Conservation (phyloP, 1,284 basidiomycete genomes). For the Trametes versicolor region DNA sequence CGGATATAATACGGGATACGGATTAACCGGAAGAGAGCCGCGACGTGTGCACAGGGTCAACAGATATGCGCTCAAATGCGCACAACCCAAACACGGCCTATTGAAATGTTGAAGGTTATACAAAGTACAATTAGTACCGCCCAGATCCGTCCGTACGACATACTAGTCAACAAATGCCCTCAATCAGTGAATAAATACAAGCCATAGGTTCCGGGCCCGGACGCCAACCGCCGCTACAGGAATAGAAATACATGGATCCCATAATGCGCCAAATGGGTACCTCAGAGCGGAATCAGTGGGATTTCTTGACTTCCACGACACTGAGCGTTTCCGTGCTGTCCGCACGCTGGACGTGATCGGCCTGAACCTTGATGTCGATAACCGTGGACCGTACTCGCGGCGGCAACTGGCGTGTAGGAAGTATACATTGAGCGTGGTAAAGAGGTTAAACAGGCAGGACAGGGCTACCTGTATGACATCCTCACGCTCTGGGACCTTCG, state of each 20-base stretch:
- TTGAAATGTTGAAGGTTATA: neutral
- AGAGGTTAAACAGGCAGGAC: neutral
- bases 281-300: too few relatives aligned
- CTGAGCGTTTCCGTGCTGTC: conserved; percentile 7
- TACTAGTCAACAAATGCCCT: too few relatives aligned
- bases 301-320: neutral
- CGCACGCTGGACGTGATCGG: neutral
- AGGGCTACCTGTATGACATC: neutral
- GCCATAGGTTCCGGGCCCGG: too few relatives aligned
- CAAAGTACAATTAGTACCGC: neutral
- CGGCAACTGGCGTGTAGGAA: neutral
- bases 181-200: neutral
- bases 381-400: neutral
- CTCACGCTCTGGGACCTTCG: neutral
- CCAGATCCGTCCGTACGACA: neutral
- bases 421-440: neutral
- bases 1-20: neutral
- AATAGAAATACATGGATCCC: too few relatives aligned
- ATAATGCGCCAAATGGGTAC: too few relatives aligned
- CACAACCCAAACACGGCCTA: too few relatives aligned
- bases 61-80: too few relatives aligned
- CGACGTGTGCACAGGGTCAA: too few relatives aligned
- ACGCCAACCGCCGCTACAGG: too few relatives aligned
- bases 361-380: conserved; percentile 12
- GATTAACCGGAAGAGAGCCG: too few relatives aligned